Conservation (phyloP, 108 stramenopile genomes). For the Skeletonema grethae region DNA sequence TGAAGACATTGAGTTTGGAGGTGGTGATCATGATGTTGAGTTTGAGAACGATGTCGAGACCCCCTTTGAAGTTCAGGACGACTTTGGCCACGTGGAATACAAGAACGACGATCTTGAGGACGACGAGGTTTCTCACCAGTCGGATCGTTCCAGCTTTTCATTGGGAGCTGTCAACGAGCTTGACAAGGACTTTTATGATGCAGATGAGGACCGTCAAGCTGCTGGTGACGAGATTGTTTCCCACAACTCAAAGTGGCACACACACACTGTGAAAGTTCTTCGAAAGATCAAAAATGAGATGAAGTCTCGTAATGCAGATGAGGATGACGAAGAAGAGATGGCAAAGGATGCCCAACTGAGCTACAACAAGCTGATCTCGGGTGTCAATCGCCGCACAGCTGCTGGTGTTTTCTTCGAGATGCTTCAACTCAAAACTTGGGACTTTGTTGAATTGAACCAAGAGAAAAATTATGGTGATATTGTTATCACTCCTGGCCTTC, state of each 20-base stretch:
- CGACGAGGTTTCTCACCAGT: constrained; percentile 32
- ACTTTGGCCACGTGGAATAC: constrained; percentile 38
- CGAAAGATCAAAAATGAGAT: constrained; percentile 67
- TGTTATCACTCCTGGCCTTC: constrained; percentile 51
- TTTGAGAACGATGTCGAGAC: constrained; percentile 44
- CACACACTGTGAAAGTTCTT: constrained; percentile 83
- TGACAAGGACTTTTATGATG: constrained; percentile 52
- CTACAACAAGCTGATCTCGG: constrained; percentile 66
- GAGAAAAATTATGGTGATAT: constrained; percentile 92
- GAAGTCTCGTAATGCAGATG: constrained; percentile 42
- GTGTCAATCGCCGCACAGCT: constrained; percentile 79
- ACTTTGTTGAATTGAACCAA: constrained; percentile 93
- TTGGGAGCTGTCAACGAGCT: constrained; percentile 81
- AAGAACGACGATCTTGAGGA: constrained; percentile 50
- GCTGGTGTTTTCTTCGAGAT: constrained; percentile 91
- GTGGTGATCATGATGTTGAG: constrained; percentile 43
- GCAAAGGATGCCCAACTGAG: constrained; percentile 53
- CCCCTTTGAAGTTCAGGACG: constrained; percentile 54
- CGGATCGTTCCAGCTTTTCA: constrained; percentile 47
- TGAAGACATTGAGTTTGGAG: constrained; percentile 41
- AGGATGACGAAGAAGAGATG: constrained; percentile 50
- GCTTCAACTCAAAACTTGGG: constrained; percentile 98
- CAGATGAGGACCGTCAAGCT: constrained; percentile 66
- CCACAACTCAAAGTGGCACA: constrained; percentile 88
- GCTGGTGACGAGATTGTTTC: constrained; percentile 63